Conservation (phyloP, 83 land plant species). For the Diphasiastrum complanatum region DNA sequence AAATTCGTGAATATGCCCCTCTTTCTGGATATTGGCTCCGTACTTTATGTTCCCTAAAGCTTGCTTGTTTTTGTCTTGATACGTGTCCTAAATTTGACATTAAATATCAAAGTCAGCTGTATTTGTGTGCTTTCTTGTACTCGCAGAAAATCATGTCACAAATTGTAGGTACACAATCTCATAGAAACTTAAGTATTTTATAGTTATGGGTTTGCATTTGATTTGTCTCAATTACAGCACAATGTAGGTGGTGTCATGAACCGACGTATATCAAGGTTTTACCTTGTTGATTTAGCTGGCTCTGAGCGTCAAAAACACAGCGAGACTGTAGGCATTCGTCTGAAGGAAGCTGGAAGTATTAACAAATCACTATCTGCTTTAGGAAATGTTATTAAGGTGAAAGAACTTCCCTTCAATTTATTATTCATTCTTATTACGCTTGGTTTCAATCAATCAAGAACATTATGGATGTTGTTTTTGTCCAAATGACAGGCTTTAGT, state of each 20-base stretch:
- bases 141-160: neutral
- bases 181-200: too few relatives aligned
- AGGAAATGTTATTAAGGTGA: slow-evolving; percentile 32
- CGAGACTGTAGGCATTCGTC: slow-evolving; percentile 39
- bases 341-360: slow-evolving; percentile 43
- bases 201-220: too few relatives aligned
- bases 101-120: neutral
- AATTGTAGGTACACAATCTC: neutral
- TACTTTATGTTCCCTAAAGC: too few relatives aligned
- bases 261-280: slow-evolving; percentile 18
- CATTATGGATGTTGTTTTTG: too few relatives aligned
- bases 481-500: slow-evolving; percentile 14
- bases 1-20: too few relatives aligned
- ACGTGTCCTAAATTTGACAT: too few relatives aligned
- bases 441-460: too few relatives aligned
- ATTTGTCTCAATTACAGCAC: slow-evolving; percentile 16
- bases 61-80: too few relatives aligned
- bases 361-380: slow-evolving; percentile 40
- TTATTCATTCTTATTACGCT: too few relatives aligned
- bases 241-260: slow-evolving; percentile 17
- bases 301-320: slow-evolving; percentile 44
- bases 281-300: slow-evolving; percentile 28
- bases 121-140: neutral
- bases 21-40: too few relatives aligned
- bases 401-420: too few relatives aligned